Conservation (phyloP, 1,139 yeast genomes). For the Sporopachydermia cereana region DNA sequence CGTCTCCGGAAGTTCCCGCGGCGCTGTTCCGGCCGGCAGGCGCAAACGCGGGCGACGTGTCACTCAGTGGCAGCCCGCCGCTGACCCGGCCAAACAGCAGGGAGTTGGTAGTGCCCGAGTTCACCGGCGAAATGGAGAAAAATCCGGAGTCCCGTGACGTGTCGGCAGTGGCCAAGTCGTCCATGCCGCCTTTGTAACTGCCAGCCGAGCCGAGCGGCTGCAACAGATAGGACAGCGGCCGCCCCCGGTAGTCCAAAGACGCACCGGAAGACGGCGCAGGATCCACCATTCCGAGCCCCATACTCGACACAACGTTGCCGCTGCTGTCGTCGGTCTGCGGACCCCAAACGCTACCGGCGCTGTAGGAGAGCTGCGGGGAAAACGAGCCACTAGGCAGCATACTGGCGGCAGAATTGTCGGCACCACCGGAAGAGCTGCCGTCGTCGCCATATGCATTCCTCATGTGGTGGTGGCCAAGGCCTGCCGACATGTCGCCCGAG, state of each 20-base stretch:
- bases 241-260: background rate
- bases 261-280: background rate
- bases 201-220: background rate
- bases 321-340: background rate
- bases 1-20: background rate
- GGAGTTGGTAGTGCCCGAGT: background rate
- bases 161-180: background rate
- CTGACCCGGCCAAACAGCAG: background rate
- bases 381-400: background rate
- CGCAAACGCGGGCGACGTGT: background rate
- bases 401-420: too few species aligned
- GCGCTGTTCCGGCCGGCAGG: background rate
- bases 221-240: background rate
- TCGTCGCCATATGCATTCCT: too few species aligned
- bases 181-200: background rate
- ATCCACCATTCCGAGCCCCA: background rate
- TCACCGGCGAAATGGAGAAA: background rate
- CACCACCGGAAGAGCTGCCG: too few species aligned
- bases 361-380: constrained; percentile 1
- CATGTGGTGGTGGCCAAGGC: too few species aligned
- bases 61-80: background rate
- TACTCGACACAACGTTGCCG: too few species aligned
- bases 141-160: constrained; percentile 1
- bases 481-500: too few species aligned
- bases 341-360: background rate